These are phyloP conservation scores for Erucastrum elatum DNA, from an alignment of 345 rosid genomes.

Conservation along the genomic window DNA sequence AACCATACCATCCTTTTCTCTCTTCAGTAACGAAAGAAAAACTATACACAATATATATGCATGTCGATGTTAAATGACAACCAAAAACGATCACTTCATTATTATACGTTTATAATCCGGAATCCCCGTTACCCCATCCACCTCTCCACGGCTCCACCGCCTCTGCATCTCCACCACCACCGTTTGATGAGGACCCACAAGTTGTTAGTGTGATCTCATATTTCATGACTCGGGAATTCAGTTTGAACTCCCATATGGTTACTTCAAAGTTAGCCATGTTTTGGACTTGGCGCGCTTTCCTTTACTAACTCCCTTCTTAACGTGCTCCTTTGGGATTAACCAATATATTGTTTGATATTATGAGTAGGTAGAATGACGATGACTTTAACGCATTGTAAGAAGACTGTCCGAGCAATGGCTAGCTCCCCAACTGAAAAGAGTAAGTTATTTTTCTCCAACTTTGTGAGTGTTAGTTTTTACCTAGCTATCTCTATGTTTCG, in stretches of 20 bases:
- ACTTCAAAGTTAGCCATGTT: neutral
- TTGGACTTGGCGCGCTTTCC: neutral
- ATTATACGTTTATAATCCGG: neutral
- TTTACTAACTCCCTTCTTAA: neutral
- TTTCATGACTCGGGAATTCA: neutral
- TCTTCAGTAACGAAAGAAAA: too few species aligned
- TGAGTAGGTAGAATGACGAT: neutral
- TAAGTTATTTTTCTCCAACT: neutral
- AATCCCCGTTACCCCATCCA: neutral
- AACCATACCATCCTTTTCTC: too few species aligned
- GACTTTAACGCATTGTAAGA: neutral
- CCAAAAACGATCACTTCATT: neutral
- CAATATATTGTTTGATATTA: neutral
- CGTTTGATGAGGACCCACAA: neutral
- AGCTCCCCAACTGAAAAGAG: neutral
- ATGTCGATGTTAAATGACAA: neutral
- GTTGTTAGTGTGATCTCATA: neutral
- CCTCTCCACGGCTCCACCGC: neutral
- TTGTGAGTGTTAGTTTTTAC: neutral
- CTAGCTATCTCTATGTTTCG: neutral
- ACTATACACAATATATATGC: neutral
- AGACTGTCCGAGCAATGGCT: neutral
- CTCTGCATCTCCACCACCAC: neutral
- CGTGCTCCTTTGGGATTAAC: neutral
- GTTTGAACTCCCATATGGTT: neutral